phyloP scores from a whole-genome alignment of 169 alveolate species.

The Miamiensis avidus region DNA sequence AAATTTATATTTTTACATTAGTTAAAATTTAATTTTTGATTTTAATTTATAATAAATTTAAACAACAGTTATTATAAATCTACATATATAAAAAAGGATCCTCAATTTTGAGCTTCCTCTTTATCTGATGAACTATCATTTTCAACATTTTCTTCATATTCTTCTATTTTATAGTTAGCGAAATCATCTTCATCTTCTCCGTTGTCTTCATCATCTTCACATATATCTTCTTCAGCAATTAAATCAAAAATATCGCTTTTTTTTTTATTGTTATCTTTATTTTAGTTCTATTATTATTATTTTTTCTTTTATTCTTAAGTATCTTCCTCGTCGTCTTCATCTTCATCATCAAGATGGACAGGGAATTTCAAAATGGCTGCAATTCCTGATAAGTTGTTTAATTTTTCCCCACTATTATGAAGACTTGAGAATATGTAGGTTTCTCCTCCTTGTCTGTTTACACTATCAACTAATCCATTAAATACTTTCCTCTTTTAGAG shows the following conservation, averaged over 20 bases:
- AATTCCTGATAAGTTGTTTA: constrained; percentile 38
- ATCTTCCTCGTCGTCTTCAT: constrained; percentile 17
- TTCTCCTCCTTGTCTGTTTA: constrained; percentile 31
- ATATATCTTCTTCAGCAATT: neutral
- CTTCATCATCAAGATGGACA: constrained; percentile 32
- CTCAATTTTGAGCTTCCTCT: neutral
- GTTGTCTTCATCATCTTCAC: neutral
- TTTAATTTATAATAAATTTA: no score
- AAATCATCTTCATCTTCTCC: neutral
- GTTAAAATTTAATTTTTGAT: no score
- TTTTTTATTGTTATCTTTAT: neutral
- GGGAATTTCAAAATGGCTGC: constrained; percentile 37
- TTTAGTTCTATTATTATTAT: neutral
- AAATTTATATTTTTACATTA: no score
- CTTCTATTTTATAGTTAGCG: neutral
- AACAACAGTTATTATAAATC: no score
- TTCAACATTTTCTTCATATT: neutral
- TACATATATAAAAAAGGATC: no score
- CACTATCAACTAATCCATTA: constrained; percentile 11
- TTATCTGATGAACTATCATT: no score
- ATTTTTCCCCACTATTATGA: constrained; percentile 35
- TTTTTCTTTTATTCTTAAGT: constrained; percentile 1
- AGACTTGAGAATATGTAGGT: constrained; percentile 34
- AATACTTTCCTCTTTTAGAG: constrained; percentile 21
- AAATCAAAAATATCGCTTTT: neutral